Percentiles rank a stretch among this genome's conserved stretches.
These are phyloP conservation scores for Parastagonospora avenae DNA, from an alignment of 2,329 filamentous ascomycete species.

Conservation along the genomic window DNA sequence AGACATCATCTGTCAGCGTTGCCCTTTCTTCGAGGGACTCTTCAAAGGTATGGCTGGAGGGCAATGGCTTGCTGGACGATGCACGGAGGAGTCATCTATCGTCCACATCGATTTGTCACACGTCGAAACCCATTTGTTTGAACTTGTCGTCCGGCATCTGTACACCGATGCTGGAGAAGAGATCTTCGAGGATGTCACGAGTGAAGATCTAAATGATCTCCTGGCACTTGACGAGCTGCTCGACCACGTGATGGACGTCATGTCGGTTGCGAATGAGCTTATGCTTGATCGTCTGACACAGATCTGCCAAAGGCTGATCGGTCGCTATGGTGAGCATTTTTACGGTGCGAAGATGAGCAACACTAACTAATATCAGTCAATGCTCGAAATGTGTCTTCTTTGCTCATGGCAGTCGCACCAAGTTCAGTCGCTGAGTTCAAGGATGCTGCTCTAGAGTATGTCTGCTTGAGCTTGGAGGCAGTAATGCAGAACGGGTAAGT, in stretches of 20 bases:
- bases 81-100: constrained; percentile 55
- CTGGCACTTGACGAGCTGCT: constrained; percentile 75
- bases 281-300: constrained; percentile 93
- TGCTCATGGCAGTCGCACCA: constrained; percentile 85
- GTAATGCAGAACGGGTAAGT: constrained; percentile 83
- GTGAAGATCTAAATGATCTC: constrained; percentile 57
- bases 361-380: constrained; percentile 31
- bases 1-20: constrained; percentile 77
- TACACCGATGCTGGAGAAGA: constrained; percentile 83
- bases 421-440: constrained; percentile 87
- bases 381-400: constrained; percentile 76
- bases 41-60: constrained; percentile 88
- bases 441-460: constrained; percentile 84
- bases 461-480: constrained; percentile 87
- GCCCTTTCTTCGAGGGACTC: constrained; percentile 88
- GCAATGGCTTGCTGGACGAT: constrained; percentile 77
- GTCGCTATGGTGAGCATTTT: constrained; percentile 67
- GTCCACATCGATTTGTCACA: constrained; percentile 83
- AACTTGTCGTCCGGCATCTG: constrained; percentile 77
- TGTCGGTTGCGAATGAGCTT: constrained; percentile 88
- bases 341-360: constrained; percentile 14
- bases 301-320: constrained; percentile 84
- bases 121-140: constrained; percentile 73
- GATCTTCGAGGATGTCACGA: constrained; percentile 78
- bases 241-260: constrained; percentile 87